Base-by-base conservation (phyloP, 306 rosid genomes). In the Astragalus glycyphyllos region DNA sequence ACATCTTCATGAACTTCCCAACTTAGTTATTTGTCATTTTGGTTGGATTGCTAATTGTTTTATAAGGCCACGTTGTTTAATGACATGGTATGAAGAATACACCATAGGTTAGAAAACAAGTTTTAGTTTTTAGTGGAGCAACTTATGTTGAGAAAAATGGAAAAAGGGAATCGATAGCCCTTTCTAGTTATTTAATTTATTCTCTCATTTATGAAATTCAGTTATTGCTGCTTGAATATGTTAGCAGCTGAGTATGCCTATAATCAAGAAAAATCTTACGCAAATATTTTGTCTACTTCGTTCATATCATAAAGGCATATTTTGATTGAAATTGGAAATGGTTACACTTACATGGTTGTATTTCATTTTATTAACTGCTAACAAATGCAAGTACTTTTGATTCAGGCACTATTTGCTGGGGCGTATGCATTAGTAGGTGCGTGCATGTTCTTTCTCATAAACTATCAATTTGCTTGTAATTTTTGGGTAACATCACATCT, bases 401-500 rank as follows among this genome's bases (percentile, higher is more conserved):
- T 82, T 80, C 97, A 94, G 97, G 97, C 72, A 75, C 83, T 87
- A 72, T 20, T 69, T 56, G 92, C 69, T 0, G 96, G 88, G 50
- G 31, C 69, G 8, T 94, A 89, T 82, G 98, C 84, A 51, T 54
- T 87, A 57, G 45, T 77, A 79, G 98, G 98, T 87, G 62, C 31
- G 90, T 72, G 40, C 40, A 32, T 31, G 47, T 71, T 73, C 70
- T 81, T 68, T 74, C 60, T 67, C 65, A 44, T 15, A 5, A 72
- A 59, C 77, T 26, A 45, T 16, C 17, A 45, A 46, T 29, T 45
- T 70, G 47, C 17, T 47, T 26, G 61, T 63, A 47, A 34, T 14
- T 61, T 77, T 50, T 58, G 32, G 31, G 14, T 45, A 60, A 37
- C 26, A 12, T 50, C 50, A 23, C 38, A 31, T 50, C 41, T 59